phyloP scores from a whole-genome alignment of 1,284 basidiomycete genomes.

The Boletellus sp. region DNA sequence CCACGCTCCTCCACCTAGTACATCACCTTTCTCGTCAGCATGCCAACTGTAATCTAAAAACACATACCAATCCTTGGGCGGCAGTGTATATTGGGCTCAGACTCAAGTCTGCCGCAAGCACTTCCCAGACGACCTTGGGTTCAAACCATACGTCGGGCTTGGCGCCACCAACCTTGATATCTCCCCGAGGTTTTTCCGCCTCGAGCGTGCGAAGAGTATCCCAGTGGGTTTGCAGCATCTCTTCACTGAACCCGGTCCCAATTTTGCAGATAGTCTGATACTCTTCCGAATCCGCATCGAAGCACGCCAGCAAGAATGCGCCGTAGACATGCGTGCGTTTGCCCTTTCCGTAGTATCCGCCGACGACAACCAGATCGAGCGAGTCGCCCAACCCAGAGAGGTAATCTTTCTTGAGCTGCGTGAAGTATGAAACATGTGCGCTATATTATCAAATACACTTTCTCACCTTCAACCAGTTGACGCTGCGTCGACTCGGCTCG shows the following conservation, averaged over 20 bases:
- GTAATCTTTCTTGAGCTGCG: constrained; percentile 94
- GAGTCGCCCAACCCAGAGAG: constrained; percentile 97
- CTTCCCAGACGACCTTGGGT: constrained; percentile 96
- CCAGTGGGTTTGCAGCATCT: constrained; percentile 81
- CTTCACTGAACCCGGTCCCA: constrained; percentile 96
- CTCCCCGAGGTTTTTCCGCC: constrained; percentile 62
- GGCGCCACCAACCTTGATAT: constrained; percentile 83
- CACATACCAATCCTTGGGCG: constrained; percentile 86
- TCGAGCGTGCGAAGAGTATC: constrained; percentile 81
- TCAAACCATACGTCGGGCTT: constrained; percentile 96
- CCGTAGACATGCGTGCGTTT: constrained; percentile 97
- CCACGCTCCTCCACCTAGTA: constrained; percentile 80
- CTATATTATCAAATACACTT: not conserved
- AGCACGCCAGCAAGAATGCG: constrained; percentile 93
- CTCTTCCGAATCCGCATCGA: constrained; percentile 86
- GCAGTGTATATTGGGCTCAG: constrained; percentile 96
- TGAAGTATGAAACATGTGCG: constrained; percentile 1
- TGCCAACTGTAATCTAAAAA: not conserved
- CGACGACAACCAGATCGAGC: constrained; percentile 94
- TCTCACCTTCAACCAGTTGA: constrained; percentile 96
- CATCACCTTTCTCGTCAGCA: constrained; percentile 1
- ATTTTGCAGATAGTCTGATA: constrained; percentile 98
- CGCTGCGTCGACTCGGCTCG: constrained; percentile 90
- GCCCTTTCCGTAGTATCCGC: constrained; percentile 95
- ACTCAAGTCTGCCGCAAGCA: constrained; percentile 94